phyloP scores from a whole-genome alignment of 2,329 filamentous ascomycete species.

The Paecilomyces formosus region DNA sequence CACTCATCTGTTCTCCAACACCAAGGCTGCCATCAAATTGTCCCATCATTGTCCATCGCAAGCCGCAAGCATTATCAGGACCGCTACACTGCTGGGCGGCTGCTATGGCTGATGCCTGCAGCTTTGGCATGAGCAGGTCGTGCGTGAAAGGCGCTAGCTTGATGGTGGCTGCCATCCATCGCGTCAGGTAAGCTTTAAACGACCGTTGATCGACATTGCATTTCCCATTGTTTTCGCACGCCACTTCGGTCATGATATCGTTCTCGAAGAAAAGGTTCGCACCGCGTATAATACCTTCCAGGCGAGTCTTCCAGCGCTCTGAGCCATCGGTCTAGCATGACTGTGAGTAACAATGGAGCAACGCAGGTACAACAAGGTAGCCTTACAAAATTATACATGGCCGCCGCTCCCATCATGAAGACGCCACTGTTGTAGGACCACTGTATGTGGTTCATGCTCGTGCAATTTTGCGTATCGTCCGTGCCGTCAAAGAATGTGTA shows the following conservation, averaged over 20 bases:
- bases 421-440: conserved; percentile 54
- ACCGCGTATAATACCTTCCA: conserved; percentile 47
- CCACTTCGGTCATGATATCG: conserved; percentile 51
- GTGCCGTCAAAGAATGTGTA: conserved; percentile 52
- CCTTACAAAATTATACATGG: conserved; percentile 48
- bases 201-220: conserved; percentile 59
- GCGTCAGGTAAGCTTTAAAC: conserved; percentile 59
- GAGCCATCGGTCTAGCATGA: conserved; percentile 25
- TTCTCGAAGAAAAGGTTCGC: conserved; percentile 46
- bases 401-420: conserved; percentile 48
- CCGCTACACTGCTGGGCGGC: conserved; percentile 50
- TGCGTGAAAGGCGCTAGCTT: conserved; percentile 53
- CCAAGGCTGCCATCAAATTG: conserved; percentile 28
- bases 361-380: too few species aligned
- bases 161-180: conserved; percentile 52
- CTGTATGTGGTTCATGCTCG: conserved; percentile 43
- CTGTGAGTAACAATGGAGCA: background rate
- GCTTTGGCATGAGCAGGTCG: conserved; percentile 43
- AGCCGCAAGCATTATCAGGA: conserved; percentile 34
- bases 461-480: conserved; percentile 45
- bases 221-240: conserved; percentile 48
- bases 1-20: conserved; percentile 33
- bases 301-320: conserved; percentile 46
- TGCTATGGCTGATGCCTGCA: conserved; percentile 46
- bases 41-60: conserved; percentile 27